phyloP scores from a whole-genome alignment of 108 stramenopile genomes.

The Nannochloropsis salina region DNA sequence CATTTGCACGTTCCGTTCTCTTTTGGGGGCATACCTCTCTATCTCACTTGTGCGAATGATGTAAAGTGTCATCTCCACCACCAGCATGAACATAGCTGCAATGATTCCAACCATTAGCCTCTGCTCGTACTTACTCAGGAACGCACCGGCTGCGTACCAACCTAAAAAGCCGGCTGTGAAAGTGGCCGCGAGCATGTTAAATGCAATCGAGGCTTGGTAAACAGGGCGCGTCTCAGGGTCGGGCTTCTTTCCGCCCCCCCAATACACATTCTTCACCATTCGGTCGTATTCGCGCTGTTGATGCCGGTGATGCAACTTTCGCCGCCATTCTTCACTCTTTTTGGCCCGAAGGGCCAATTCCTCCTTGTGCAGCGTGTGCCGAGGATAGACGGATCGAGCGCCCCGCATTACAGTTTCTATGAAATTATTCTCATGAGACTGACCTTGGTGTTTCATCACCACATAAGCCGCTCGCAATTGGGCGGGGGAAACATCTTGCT shows the following conservation, averaged over 20 bases:
- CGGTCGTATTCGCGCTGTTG: background rate
- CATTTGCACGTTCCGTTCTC: conserved; percentile 19
- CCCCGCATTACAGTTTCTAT: background rate
- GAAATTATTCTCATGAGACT: background rate
- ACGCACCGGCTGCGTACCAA: background rate
- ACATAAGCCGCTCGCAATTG: conserved; percentile 14
- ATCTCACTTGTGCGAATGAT: background rate
- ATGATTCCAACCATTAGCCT: background rate
- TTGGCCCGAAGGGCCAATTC: background rate
- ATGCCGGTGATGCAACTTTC: background rate
- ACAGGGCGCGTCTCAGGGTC: background rate
- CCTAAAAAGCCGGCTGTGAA: conserved; percentile 6
- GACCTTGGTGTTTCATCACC: background rate
- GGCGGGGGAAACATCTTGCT: background rate
- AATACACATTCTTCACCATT: background rate
- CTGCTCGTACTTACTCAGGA: background rate
- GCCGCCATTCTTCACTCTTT: background rate
- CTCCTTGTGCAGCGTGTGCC: conserved; percentile 2
- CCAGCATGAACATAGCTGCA: background rate
- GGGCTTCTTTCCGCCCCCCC: background rate
- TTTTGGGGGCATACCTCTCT: background rate
- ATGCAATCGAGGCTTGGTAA: conserved; percentile 11
- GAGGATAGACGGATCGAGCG: background rate
- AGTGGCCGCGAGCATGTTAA: background rate
- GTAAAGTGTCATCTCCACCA: background rate